phyloP scores from a whole-genome alignment of 345 rosid genomes.

The Pistacia atlantica region DNA sequence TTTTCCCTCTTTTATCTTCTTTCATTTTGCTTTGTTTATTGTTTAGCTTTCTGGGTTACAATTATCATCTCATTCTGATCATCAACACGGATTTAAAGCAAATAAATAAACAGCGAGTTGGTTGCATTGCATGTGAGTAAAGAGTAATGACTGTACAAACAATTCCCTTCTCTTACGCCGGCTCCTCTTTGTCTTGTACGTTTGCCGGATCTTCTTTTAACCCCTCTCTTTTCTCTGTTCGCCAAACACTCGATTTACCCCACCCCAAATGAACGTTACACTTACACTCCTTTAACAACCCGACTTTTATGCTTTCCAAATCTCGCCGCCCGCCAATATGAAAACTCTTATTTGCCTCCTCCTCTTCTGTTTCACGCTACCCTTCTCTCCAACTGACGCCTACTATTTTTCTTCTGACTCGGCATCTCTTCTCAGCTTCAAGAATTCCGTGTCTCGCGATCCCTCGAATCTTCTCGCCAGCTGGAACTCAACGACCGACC shows the following conservation, averaged over 20 bases:
- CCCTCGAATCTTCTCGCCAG: slow-evolving; percentile 40
- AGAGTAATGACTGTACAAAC: not conserved
- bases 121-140: slow-evolving; percentile 20
- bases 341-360: slow-evolving; percentile 6
- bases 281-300: not conserved
- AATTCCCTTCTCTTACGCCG: slow-evolving; percentile 40
- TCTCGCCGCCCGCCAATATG: slow-evolving; percentile 2
- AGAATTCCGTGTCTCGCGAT: slow-evolving; percentile 41
- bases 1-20: too few species aligned
- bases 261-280: not conserved
- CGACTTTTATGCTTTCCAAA: slow-evolving; percentile 9
- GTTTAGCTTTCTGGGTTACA: too few species aligned
- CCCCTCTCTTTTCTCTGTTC: not conserved
- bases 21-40: too few species aligned
- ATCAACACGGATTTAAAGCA: not conserved
- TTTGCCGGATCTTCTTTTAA: slow-evolving; percentile 2
- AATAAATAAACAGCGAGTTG: not conserved
- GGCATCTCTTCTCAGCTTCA: slow-evolving; percentile 48
- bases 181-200: slow-evolving; percentile 33
- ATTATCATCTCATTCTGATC: too few species aligned
- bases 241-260: not conserved
- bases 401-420: slow-evolving; percentile 22
- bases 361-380: slow-evolving; percentile 18
- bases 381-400: not conserved
- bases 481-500: slow-evolving; percentile 39